A percentile compares a stretch with the other conserved stretches of the same genome.
phyloP scores from a whole-genome alignment of 169 alveolate genomes.

The Plasmodium reichenowi region DNA sequence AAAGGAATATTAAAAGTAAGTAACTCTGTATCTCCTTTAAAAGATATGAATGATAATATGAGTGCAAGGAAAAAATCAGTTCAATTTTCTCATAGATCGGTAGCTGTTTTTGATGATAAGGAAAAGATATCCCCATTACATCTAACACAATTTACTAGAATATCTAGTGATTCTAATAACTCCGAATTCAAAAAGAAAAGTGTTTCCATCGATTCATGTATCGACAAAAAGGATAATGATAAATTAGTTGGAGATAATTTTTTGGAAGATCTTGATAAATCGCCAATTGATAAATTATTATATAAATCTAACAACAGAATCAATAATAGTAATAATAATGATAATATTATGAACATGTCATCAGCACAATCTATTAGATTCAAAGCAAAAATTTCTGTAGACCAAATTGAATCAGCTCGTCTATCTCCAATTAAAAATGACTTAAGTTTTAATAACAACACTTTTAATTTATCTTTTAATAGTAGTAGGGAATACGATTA shows the following conservation, averaged over 20 bases:
- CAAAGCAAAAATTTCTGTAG: conserved; percentile 30
- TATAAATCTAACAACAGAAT: conserved; percentile 6
- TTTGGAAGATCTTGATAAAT: conserved; percentile 1
- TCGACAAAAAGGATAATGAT: background rate
- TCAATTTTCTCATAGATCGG: conserved; percentile 67
- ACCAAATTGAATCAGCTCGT: conserved; percentile 26
- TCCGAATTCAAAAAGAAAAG: conserved; percentile 36
- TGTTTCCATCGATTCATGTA: conserved; percentile 14
- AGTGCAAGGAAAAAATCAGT: conserved; percentile 66
- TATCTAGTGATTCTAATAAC: conserved; percentile 63
- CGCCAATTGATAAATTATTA: conserved; percentile 56
- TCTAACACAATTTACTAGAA: conserved; percentile 67
- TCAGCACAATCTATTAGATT: conserved; percentile 38
- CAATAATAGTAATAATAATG: background rate
- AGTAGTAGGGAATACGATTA: background rate
- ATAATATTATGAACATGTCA: conserved; percentile 6
- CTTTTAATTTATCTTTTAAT: background rate
- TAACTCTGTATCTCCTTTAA: conserved; percentile 50
- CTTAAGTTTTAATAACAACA: background rate
- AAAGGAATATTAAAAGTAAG: conserved; percentile 62
- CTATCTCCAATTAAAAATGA: conserved; percentile 45
- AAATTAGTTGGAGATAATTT: background rate
- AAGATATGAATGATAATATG: conserved; percentile 37
- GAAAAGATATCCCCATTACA: conserved; percentile 59
- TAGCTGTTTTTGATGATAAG: conserved; percentile 65